Conservation (phyloP, 2,329 filamentous ascomycete species). For the Fusarium sp. region DNA sequence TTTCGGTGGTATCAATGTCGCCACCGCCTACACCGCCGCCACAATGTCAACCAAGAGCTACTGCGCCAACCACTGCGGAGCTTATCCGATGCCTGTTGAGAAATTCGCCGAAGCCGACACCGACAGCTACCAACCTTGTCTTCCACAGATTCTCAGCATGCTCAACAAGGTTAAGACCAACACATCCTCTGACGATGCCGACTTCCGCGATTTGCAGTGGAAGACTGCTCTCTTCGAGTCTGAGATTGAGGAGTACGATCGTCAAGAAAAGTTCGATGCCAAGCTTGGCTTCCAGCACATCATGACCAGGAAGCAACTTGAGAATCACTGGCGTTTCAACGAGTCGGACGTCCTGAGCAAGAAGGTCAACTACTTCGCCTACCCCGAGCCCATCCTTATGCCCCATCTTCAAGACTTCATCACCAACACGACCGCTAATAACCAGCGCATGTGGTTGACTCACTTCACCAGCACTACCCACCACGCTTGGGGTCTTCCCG, state of each 20-base stretch:
- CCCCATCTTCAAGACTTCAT: conserved; percentile 48
- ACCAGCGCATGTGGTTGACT: conserved; percentile 49
- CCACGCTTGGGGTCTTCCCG: conserved; percentile 44
- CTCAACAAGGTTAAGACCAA: conserved; percentile 45
- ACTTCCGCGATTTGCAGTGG: conserved; percentile 46
- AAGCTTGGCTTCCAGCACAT: conserved; percentile 47
- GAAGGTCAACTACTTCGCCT: conserved; percentile 48
- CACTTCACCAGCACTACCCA: conserved; percentile 51
- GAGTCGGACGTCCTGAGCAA: conserved; percentile 36
- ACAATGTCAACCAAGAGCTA: conserved; percentile 58
- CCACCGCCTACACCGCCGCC: conserved; percentile 52
- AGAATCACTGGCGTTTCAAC: conserved; percentile 37
- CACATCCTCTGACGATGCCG: conserved; percentile 14
- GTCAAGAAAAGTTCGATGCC: conserved; percentile 47
- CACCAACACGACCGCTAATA: conserved; percentile 44
- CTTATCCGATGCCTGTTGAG: conserved; percentile 54
- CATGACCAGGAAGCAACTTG: conserved; percentile 45
- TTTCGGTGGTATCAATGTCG: conserved; percentile 53
- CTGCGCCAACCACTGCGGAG: conserved; percentile 54
- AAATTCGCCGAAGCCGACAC: conserved; percentile 54
- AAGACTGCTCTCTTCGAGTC: conserved; percentile 48
- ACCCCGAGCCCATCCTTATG: conserved; percentile 45
- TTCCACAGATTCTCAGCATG: conserved; percentile 52
- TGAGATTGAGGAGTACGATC: conserved; percentile 48
- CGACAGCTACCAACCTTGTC: conserved; percentile 56